Evolutionary conservation across 306 rosid species (phyloP), one percentile per base, ranked within the genome.

Genomic region (Gastrolobium bilobum): DNA sequence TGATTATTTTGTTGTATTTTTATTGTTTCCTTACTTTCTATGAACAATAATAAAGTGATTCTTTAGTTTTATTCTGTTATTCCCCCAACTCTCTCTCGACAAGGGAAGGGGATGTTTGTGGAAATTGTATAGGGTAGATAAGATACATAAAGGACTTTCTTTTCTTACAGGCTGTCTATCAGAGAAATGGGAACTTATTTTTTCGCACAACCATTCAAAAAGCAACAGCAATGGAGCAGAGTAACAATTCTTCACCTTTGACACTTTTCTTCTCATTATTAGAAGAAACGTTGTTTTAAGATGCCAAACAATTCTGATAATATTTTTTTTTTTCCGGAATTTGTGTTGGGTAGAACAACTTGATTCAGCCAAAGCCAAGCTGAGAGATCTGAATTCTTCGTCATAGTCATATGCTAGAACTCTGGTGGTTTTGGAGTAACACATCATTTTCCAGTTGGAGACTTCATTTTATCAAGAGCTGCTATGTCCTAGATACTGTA

Each of bases 131-230:
- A 20, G 14, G 64, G 37, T 79, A 68, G 56, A 35, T 51, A 59
- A 46, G 29, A 62, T 15, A 13, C 13, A 4, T 56, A 66, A 50
- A 46, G 10, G 37, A 15, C n/a, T 74, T 56, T 0, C 4, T 40
- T 59, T 79, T 58, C 39, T 34, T 63, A 7, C n/a, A 94, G 98
- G 75, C 83, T 62, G 94, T 94, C 40, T 91, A 86, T 81, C 93
- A 85, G 80, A 92, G 80, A 61, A 87, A 90, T 68, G 94, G 90
- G 8, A 90, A 88, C 87, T 10, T 94, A 44, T 88, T 85, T 82
- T 92, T 94, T 68, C 90, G 86, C 40, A 94, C 93, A 31, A 77
- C 90, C 11, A 52, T 87, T 71, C 90, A 86, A 71, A 83, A 84
- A 51, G 94, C 98, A 85, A 76, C 78, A 2, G 44, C 87, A 35